Evolutionary conservation across 192 early-diverging fungal species (phyloP).

Genomic region (Mortierella alpina): DNA sequence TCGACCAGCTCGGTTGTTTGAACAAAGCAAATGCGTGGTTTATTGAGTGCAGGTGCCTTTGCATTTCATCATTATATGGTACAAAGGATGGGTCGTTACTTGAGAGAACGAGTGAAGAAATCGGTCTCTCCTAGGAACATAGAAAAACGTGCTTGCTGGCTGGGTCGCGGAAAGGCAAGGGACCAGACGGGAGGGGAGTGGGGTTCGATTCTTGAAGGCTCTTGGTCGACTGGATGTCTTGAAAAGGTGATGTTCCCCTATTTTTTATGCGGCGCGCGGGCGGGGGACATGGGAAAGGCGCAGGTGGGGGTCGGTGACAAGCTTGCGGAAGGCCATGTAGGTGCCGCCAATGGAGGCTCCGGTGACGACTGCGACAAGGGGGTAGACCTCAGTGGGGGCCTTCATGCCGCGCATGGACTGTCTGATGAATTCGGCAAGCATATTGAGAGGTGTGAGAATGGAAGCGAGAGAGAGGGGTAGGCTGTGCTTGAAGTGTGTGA

Average conservation of each 20-base stretch:
- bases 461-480: slow-evolving; percentile 1
- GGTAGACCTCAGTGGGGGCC: slow-evolving; percentile 49
- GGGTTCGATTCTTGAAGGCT: slow-evolving; percentile 9
- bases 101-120: no score
- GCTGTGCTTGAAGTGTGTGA: background rate
- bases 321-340: slow-evolving; percentile 53
- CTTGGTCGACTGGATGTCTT: background rate
- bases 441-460: slow-evolving; percentile 14
- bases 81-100: no score
- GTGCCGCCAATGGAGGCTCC: slow-evolving; percentile 44
- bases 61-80: no score
- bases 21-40: no score
- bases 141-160: no score
- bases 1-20: no score
- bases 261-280: slow-evolving; percentile 6
- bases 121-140: no score
- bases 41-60: no score
- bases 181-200: background rate
- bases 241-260: no score
- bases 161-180: no score
- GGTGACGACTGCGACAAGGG: slow-evolving; percentile 43
- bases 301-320: slow-evolving; percentile 48
- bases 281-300: slow-evolving; percentile 15
- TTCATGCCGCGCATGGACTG: slow-evolving; percentile 39
- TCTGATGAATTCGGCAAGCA: slow-evolving; percentile 38